phyloP scores from a whole-genome alignment of 768 basidiomycete species.

The Mycena vulgaris region DNA sequence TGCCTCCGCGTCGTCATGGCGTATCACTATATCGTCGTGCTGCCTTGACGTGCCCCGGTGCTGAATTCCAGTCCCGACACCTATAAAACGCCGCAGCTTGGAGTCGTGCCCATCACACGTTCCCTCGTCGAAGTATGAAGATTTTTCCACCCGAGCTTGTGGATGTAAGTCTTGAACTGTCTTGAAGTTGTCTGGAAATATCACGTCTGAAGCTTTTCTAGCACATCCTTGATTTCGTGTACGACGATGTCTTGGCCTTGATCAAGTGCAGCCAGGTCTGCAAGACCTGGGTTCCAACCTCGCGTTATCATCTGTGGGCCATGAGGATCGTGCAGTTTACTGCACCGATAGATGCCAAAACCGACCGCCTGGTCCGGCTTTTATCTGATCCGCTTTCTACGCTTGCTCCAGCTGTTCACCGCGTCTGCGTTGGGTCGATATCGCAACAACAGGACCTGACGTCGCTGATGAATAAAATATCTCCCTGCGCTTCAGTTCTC shows the following conservation, averaged over 20 bases:
- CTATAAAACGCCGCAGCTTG: too few relatives aligned
- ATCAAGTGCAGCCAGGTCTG: slow-evolving; percentile 13
- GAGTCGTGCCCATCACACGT: too few relatives aligned
- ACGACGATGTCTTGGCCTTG: slow-evolving; percentile 7
- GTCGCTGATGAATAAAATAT: slow-evolving; percentile 2
- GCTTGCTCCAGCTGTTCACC: slow-evolving; percentile 10
- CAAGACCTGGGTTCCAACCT: slow-evolving; percentile 1
- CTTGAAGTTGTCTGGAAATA: too few relatives aligned
- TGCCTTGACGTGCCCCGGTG: too few relatives aligned
- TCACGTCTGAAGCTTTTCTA: background rate
- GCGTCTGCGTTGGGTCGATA: background rate
- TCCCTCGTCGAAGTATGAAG: too few relatives aligned
- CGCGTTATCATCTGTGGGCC: slow-evolving; percentile 12
- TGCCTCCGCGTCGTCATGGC: too few relatives aligned
- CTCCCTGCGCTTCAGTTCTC: slow-evolving; percentile 2
- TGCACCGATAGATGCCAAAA: background rate
- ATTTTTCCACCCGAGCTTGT: slow-evolving; percentile 1
- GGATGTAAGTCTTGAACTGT: slow-evolving; percentile 6
- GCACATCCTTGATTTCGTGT: slow-evolving; percentile 13
- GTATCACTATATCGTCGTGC: too few relatives aligned
- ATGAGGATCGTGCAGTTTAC: slow-evolving; percentile 10
- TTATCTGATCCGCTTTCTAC: slow-evolving; percentile 17
- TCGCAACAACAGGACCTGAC: background rate
- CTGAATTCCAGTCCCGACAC: too few relatives aligned
- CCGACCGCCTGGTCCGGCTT: slow-evolving; percentile 4